These are phyloP conservation scores for Zygoascus flipseniorum DNA, from an alignment of 805 yeast species.

Conservation along the genomic window DNA sequence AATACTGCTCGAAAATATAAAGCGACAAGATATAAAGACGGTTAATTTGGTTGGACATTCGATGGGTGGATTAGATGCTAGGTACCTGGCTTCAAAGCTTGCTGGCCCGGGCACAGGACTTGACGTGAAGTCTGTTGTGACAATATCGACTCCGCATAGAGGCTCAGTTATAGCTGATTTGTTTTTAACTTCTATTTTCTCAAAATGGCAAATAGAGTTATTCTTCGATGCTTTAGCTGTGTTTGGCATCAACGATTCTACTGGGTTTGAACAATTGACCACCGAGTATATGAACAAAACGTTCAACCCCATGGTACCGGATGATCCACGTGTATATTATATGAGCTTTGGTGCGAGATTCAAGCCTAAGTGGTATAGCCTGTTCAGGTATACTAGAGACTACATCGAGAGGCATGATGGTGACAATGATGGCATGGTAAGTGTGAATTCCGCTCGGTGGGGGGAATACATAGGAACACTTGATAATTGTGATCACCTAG, in stretches of 20 bases:
- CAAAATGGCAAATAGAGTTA: not conserved
- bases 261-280: conserved; percentile 58
- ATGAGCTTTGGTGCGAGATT: conserved; percentile 79
- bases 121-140: conserved; percentile 66
- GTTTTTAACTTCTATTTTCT: conserved; percentile 28
- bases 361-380: conserved; percentile 50
- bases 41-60: conserved; percentile 81
- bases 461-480: conserved; percentile 76
- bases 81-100: conserved; percentile 61
- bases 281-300: conserved; percentile 37
- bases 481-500: conserved; percentile 73
- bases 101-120: conserved; percentile 32
- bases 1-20: conserved; percentile 45
- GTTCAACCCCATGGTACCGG: conserved; percentile 45
- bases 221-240: conserved; percentile 15
- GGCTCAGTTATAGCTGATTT: conserved; percentile 81
- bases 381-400: conserved; percentile 58
- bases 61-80: conserved; percentile 87
- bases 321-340: conserved; percentile 59
- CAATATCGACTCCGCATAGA: conserved; percentile 80
- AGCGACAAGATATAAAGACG: conserved; percentile 27
- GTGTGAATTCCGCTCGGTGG: conserved; percentile 73
- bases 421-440: conserved; percentile 80
- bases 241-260: conserved; percentile 20
- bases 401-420: conserved; percentile 44